These are phyloP conservation scores for Penicillium paneum DNA, from an alignment of 2,329 filamentous ascomycete genomes.

Conservation along the genomic window DNA sequence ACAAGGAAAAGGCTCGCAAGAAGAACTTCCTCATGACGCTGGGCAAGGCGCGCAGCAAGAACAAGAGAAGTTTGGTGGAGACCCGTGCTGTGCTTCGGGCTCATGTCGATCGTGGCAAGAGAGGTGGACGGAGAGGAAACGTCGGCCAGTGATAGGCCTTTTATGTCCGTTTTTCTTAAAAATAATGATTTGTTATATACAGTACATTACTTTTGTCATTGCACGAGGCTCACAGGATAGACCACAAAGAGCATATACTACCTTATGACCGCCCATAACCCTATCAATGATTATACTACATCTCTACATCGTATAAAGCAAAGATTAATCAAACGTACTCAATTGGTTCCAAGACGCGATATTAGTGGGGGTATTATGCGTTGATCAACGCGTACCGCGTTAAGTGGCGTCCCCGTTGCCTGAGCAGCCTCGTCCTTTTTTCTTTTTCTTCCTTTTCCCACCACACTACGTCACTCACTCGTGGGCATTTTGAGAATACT, in stretches of 20 bases:
- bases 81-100: constrained; percentile 75
- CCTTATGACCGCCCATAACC: not conserved
- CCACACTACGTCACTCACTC: constrained; percentile 3
- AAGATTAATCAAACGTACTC: not conserved
- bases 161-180: not conserved
- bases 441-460: not conserved
- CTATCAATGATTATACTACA: not conserved
- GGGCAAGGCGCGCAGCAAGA: constrained; percentile 91
- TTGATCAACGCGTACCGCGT: constrained; percentile 3
- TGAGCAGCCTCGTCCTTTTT: not conserved
- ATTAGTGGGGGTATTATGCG: not conserved
- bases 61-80: constrained; percentile 88
- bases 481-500: not conserved
- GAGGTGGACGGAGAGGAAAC: constrained; percentile 79
- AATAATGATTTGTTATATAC: constrained; percentile 8
- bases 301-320: too few species aligned
- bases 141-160: constrained; percentile 1
- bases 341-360: not conserved
- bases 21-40: constrained; percentile 99
- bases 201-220: not conserved
- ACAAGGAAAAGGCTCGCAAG: constrained; percentile 91
- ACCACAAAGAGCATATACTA: not conserved
- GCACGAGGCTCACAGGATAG: not conserved
- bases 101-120: constrained; percentile 79
- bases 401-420: constrained; percentile 4